Conservation (phyloP, 306 rosid species). For the Citrullus amarus region DNA sequence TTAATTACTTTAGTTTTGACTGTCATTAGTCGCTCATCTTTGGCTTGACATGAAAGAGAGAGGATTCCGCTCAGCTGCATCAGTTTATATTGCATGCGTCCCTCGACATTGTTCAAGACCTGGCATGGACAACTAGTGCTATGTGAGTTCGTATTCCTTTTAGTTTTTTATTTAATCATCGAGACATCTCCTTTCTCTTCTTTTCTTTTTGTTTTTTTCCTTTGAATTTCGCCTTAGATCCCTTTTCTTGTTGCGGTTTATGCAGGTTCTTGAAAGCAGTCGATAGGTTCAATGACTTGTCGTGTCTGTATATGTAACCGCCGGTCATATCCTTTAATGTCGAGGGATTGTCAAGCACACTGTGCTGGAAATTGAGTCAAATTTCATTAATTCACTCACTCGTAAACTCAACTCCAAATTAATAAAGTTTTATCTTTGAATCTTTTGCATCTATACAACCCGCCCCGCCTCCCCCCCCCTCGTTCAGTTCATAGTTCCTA, state of each 20-base stretch:
- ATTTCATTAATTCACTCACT: neutral
- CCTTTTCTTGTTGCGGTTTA: conserved; percentile 11
- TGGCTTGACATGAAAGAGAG: conserved; percentile 53
- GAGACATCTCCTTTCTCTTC: neutral
- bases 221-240: neutral
- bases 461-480: neutral
- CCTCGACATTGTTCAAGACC: conserved; percentile 93
- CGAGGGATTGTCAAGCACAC: neutral
- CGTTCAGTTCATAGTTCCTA: neutral
- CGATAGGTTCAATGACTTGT: conserved; percentile 83
- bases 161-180: neutral
- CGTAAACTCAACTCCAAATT: neutral
- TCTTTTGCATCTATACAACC: neutral
- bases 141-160: conserved; percentile 39
- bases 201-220: neutral
- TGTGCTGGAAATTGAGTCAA: neutral
- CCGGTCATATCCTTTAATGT: conserved; percentile 82
- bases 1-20: neutral
- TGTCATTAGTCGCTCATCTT: neutral
- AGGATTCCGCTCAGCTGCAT: conserved; percentile 94
- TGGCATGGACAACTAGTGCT: conserved; percentile 98
- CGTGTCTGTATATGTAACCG: conserved; percentile 92
- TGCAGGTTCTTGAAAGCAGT: conserved; percentile 90
- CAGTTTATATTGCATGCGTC: conserved; percentile 92
- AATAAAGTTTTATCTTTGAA: neutral